Conservation (phyloP, 495 filamentous ascomycete species). For the Penicillium longicatenatum region DNA sequence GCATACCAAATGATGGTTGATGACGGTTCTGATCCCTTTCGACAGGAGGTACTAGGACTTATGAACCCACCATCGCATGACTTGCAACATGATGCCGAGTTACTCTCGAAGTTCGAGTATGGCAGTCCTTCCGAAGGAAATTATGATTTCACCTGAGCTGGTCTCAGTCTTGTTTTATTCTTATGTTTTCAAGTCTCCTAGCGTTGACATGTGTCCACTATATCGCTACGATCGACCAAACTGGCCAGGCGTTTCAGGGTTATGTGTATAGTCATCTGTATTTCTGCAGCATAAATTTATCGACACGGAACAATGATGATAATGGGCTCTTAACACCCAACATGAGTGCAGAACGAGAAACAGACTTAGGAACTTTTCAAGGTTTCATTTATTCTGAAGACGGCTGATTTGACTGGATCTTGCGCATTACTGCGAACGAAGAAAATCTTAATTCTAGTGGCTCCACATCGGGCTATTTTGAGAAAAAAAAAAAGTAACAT, state of each 20-base stretch:
- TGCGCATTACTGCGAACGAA: too few species aligned
- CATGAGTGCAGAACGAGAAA: too few species aligned
- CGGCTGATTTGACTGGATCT: too few species aligned
- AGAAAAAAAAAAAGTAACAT: too few species aligned
- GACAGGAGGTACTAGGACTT: constrained; percentile 42
- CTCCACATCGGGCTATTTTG: too few species aligned
- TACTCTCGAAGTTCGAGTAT: constrained; percentile 47
- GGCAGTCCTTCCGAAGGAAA: constrained; percentile 43
- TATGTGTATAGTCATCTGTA: background rate
- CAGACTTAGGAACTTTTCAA: too few species aligned
- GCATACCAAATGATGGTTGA: constrained; percentile 52
- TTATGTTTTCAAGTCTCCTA: background rate
- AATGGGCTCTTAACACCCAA: too few species aligned
- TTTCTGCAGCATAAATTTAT: background rate
- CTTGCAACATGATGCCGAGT: constrained; percentile 45
- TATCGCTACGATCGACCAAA: background rate
- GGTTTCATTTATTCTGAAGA: too few species aligned
- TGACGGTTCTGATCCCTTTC: constrained; percentile 43
- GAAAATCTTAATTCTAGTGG: too few species aligned
- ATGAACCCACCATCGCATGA: constrained; percentile 46
- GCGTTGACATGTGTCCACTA: background rate
- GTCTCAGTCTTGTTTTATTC: constrained; percentile 3
- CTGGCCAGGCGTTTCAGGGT: background rate
- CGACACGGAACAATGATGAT: background rate
- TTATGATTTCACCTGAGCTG: constrained; percentile 41